Base-by-base conservation (phyloP, 1,284 basidiomycete species). In the Trametes sp. region DNA sequence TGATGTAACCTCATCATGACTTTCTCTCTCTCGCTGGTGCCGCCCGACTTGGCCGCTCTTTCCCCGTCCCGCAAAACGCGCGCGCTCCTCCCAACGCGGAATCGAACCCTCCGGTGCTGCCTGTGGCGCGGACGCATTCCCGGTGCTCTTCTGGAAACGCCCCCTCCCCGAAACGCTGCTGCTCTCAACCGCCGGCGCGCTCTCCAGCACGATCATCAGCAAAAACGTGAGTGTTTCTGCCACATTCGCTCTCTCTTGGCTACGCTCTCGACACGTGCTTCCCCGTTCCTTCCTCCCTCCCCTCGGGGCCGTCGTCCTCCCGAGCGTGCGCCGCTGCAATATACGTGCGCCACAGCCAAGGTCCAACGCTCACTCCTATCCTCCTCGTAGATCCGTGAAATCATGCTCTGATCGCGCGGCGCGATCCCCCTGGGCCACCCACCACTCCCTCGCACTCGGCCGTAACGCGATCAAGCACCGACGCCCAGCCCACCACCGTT, bases 161-260 rank as follows among this genome's bases (percentile, higher is more conserved):
- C 13, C 33, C 23, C 29, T 8, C 21, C 23, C 49, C 23, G 29
- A 49, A 52, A 44, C 48, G 38, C 36, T 29, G 41, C 48, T n/a
- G 16, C 16, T 35, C 38, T 36, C 45, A 48, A 10, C 35, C 42
- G 19, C n/a, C 33, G 21, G 35, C 57, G 49, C 56, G 56, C 26
- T 44, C 62, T 66, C 45, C 73, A 87, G 87, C 74, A 80, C 86
- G 61, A 85, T 89, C 69, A 84, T 89, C 72, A 89, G 85, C 79
- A 86, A 82, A 72, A 88, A 88, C 69, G 88, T 89, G 78, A 80
- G 87, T 87, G 21, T 36, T n/a, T n/a, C n/a, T n/a, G n/a, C n/a
- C n/a, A n/a, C 28, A 54, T 42, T 44, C 33, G 44, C 29, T 58
- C 52, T 58, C 52, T 45, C 55, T 53, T 49, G 38, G 33, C 52